Percentiles rank a stretch among this genome's conserved stretches.
Conservation (phyloP, 2,329 filamentous ascomycete genomes). For the Aspergillus pseudoglaucus region DNA sequence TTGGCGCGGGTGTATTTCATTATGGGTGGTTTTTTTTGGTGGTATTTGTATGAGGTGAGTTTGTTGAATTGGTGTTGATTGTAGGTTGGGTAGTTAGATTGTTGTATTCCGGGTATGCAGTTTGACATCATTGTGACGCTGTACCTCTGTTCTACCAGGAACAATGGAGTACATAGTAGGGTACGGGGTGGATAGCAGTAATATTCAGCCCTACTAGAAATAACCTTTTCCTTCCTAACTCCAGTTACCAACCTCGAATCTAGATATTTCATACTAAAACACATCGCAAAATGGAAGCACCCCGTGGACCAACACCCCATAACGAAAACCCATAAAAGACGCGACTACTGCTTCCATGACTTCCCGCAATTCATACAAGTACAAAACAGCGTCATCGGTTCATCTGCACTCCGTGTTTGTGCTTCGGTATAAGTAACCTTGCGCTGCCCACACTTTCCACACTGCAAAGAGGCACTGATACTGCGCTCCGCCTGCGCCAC, state of each 20-base stretch:
- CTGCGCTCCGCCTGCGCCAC: conserved; percentile 87
- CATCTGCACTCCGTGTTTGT: conserved; percentile 91
- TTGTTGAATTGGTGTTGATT: too few species aligned
- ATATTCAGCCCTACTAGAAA: too few species aligned
- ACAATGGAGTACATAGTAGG: too few species aligned
- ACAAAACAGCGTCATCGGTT: conserved; percentile 58
- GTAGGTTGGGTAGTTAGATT: neutral
- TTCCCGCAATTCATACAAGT: conserved; percentile 44
- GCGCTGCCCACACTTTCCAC: conserved; percentile 85
- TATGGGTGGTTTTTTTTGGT: neutral
- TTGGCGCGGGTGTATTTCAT: conserved; percentile 7
- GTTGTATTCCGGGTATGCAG: neutral
- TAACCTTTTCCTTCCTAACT: neutral
- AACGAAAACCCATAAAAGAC: conserved; percentile 3
- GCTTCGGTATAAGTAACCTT: conserved; percentile 95
- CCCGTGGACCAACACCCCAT: conserved; percentile 4
- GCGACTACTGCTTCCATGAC: conserved; percentile 38
- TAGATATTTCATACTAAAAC: neutral
- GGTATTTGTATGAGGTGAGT: neutral
- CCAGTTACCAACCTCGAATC: neutral
- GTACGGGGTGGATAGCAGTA: too few species aligned
- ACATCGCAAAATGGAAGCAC: neutral
- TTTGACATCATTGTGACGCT: neutral
- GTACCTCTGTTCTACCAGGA: neutral
- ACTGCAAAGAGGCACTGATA: conserved; percentile 80